Conservation (phyloP, 2,329 filamentous ascomycete species). For the Amauroascus niger region DNA sequence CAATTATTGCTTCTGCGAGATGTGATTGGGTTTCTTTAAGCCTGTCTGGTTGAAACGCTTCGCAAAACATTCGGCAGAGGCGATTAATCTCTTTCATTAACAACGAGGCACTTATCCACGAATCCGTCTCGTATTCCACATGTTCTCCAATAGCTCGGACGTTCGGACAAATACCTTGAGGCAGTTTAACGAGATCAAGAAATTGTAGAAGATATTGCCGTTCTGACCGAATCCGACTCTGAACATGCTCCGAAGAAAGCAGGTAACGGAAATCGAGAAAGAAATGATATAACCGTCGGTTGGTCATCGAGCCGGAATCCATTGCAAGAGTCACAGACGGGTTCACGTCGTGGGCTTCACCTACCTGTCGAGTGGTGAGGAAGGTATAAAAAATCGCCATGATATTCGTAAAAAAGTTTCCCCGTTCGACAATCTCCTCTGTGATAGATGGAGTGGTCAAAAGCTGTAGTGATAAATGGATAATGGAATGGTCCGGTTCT, state of each 20-base stretch:
- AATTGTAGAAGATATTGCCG: constrained; percentile 87
- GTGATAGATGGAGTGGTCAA: constrained; percentile 94
- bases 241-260: constrained; percentile 78
- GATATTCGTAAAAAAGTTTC: constrained; percentile 90
- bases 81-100: constrained; percentile 93
- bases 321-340: constrained; percentile 81
- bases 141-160: constrained; percentile 85
- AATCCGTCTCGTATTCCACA: constrained; percentile 95
- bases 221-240: constrained; percentile 71
- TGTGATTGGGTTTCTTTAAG: constrained; percentile 53
- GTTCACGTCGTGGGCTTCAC: constrained; percentile 81
- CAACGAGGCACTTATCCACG: constrained; percentile 92
- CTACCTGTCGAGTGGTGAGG: constrained; percentile 88
- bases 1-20: constrained; percentile 57
- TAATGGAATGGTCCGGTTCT: constrained; percentile 96
- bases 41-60: constrained; percentile 65
- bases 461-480: constrained; percentile 94
- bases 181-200: constrained; percentile 85
- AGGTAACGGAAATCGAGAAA: constrained; percentile 90
- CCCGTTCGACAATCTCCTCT: constrained; percentile 84
- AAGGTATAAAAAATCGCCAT: constrained; percentile 98
- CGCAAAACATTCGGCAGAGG: constrained; percentile 76
- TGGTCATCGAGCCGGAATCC: constrained; percentile 88
- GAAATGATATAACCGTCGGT: constrained; percentile 93
- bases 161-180: constrained; percentile 95